Percentiles rank a stretch among this genome's conserved stretches.
These are phyloP conservation scores for Aspergillus amoenus DNA, from an alignment of 2,329 filamentous ascomycete species.

Conservation along the genomic window DNA sequence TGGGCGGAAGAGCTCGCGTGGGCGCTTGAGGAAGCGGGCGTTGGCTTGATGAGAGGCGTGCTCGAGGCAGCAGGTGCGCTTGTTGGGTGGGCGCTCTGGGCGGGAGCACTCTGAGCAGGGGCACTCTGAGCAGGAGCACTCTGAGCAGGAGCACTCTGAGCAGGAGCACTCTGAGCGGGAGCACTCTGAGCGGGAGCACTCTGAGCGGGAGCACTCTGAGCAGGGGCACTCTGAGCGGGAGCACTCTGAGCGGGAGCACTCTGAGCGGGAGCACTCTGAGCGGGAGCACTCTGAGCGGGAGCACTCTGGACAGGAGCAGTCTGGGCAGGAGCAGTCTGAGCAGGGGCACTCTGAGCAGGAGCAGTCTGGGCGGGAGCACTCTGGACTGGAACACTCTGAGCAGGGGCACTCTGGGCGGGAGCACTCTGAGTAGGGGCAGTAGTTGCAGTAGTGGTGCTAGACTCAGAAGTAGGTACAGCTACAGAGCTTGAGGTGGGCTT, in stretches of 20 bases:
- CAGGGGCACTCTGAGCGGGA: not conserved
- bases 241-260: not conserved
- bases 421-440: slow-evolving; percentile 4
- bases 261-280: not conserved
- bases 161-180: not conserved
- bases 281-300: not conserved
- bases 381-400: not conserved
- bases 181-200: not conserved
- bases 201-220: not conserved
- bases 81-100: not conserved
- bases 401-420: not conserved
- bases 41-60: slow-evolving; percentile 19
- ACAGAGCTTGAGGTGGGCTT: not conserved
- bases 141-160: not conserved
- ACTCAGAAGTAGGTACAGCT: slow-evolving; percentile 8
- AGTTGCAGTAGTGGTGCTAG: slow-evolving; percentile 1
- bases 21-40: slow-evolving; percentile 1
- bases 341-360: slow-evolving; percentile 14
- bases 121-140: not conserved
- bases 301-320: not conserved
- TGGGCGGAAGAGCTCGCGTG: slow-evolving; percentile 8
- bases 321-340: not conserved
- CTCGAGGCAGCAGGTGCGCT: slow-evolving; percentile 13
- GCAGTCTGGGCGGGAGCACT: slow-evolving; percentile 13
- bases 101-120: not conserved